These are phyloP conservation scores for Neurospora sp. DNA, from an alignment of 495 filamentous ascomycete genomes.

Conservation along the genomic window DNA sequence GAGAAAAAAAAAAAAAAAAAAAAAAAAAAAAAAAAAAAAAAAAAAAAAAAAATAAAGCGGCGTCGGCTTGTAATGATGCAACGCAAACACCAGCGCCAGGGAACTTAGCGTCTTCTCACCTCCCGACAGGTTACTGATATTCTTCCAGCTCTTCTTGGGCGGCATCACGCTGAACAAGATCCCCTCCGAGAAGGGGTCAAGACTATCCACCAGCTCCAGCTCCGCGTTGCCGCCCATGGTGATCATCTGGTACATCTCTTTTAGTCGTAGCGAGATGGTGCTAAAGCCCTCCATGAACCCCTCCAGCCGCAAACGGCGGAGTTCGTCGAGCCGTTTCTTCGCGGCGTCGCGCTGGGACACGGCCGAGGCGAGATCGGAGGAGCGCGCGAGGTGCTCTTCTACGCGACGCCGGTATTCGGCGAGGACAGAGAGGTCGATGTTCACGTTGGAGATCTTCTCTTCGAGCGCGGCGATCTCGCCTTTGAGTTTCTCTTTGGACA, in stretches of 20 bases:
- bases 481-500: constrained; percentile 81
- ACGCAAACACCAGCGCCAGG: constrained; percentile 88
- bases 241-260: constrained; percentile 99
- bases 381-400: constrained; percentile 75
- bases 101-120: constrained; percentile 87
- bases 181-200: constrained; percentile 95
- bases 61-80: constrained; percentile 97
- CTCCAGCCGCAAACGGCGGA: constrained; percentile 78
- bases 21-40: constrained; percentile 9
- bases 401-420: constrained; percentile 86
- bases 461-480: constrained; percentile 82
- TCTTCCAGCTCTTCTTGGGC: constrained; percentile 99
- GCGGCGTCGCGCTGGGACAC: constrained; percentile 69
- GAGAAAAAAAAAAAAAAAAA: too few species aligned
- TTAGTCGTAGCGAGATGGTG: constrained; percentile 86
- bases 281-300: constrained; percentile 99
- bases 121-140: constrained; percentile 22
- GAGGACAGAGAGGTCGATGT: constrained; percentile 83
- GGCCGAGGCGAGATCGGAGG: constrained; percentile 66
- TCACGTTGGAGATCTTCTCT: constrained; percentile 83
- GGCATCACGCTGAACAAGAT: constrained; percentile 98
- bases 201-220: constrained; percentile 86
- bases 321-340: constrained; percentile 83
- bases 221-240: constrained; percentile 99
- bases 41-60: constrained; percentile 56